These are phyloP conservation scores for Hibiscus tridactylites DNA, from an alignment of 345 rosid genomes.

Conservation along the genomic window DNA sequence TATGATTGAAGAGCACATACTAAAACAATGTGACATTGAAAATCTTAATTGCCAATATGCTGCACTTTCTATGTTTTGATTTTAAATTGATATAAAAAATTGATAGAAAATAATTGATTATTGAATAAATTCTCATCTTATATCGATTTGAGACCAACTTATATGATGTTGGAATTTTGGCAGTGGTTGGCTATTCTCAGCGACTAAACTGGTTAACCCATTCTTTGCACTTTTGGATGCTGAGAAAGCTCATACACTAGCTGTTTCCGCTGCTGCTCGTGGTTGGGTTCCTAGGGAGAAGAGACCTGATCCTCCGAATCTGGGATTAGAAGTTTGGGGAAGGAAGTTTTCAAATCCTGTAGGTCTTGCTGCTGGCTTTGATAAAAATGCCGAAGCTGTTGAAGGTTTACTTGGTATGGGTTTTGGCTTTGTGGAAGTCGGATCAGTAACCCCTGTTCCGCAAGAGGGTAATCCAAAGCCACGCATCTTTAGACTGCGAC, in stretches of 20 bases:
- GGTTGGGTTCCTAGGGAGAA: conserved; percentile 98
- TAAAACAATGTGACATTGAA: too few species aligned
- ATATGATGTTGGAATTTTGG: conserved; percentile 11
- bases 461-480: conserved; percentile 96
- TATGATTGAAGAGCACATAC: background rate
- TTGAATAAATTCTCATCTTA: background rate
- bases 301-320: conserved; percentile 66
- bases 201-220: conserved; percentile 89
- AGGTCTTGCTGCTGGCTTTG: conserved; percentile 98
- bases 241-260: conserved; percentile 80
- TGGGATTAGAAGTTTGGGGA: conserved; percentile 94
- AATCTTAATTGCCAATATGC: background rate
- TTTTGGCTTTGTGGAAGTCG: conserved; percentile 95
- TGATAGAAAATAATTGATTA: background rate
- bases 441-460: conserved; percentile 93
- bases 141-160: conserved; percentile 1
- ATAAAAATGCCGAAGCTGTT: conserved; percentile 95
- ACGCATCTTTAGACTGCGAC: conserved; percentile 75
- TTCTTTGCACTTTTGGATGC: conserved; percentile 91
- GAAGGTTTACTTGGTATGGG: conserved; percentile 87
- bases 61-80: background rate
- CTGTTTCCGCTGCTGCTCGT: conserved; percentile 85
- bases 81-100: too few species aligned
- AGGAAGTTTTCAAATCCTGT: conserved; percentile 89
- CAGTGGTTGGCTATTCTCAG: conserved; percentile 97